Percentiles rank a stretch among this genome's conserved stretches.
phyloP scores from a whole-genome alignment of 2,329 filamentous ascomycete genomes.

The Cladobotryum protrusum region DNA sequence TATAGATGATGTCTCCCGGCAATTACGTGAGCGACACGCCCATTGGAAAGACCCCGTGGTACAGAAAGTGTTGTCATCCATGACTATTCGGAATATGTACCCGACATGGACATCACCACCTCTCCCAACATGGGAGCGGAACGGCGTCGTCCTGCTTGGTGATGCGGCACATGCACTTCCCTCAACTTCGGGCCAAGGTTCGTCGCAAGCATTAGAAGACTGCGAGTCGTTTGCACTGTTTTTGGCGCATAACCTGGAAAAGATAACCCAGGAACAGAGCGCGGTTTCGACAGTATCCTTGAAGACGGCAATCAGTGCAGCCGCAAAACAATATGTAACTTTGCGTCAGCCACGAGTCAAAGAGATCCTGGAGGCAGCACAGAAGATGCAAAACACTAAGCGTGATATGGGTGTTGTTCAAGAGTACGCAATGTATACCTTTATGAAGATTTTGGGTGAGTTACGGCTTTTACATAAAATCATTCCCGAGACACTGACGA shows the following conservation, averaged over 20 bases:
- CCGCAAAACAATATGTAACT: constrained; percentile 16
- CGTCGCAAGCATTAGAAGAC: constrained; percentile 18
- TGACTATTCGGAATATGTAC: constrained; percentile 15
- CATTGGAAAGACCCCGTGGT: constrained; percentile 18
- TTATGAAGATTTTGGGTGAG: constrained; percentile 16
- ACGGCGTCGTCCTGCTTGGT: constrained; percentile 18
- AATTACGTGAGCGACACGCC: constrained; percentile 14
- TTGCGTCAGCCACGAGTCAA: constrained; percentile 15
- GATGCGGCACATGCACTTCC: constrained; percentile 19
- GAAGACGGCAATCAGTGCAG: constrained; percentile 12
- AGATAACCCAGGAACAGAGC: not conserved
- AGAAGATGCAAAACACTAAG: constrained; percentile 13
- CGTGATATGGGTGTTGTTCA: constrained; percentile 14
- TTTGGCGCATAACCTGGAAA: constrained; percentile 12
- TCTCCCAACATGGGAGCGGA: constrained; percentile 17
- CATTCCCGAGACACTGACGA: not conserved
- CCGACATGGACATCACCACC: constrained; percentile 17
- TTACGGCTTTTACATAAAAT: not conserved
- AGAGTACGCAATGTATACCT: constrained; percentile 17
- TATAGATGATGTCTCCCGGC: constrained; percentile 13
- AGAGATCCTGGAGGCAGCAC: constrained; percentile 12
- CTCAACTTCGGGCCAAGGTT: constrained; percentile 16
- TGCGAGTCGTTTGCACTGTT: constrained; percentile 15
- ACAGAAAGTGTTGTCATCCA: constrained; percentile 8
- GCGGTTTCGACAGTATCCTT: not conserved